Percentiles rank a stretch among this genome's conserved stretches.
Conservation (phyloP, 163 green algal species). For the Volvox carteri region DNA sequence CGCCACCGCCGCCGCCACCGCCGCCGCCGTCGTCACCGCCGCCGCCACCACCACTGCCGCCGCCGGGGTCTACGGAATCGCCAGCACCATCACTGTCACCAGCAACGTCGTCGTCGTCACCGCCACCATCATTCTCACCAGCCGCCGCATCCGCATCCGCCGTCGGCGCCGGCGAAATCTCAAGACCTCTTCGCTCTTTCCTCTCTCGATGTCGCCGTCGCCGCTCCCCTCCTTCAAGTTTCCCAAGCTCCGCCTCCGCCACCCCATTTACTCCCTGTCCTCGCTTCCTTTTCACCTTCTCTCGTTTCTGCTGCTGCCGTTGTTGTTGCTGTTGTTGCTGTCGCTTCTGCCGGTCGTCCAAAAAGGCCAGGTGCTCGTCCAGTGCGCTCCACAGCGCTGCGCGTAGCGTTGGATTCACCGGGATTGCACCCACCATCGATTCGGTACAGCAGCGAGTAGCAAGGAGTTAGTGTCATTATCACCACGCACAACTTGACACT, state of each 20-base stretch:
- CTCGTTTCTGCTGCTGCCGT: neutral
- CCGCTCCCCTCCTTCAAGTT: neutral
- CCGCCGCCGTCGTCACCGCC: neutral
- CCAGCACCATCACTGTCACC: neutral
- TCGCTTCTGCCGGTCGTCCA: conserved; percentile 7
- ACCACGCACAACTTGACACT: too few species aligned
- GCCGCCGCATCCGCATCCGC: too few species aligned
- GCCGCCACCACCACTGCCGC: neutral
- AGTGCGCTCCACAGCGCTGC: conserved; percentile 22
- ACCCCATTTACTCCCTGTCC: too few species aligned
- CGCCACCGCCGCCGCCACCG: neutral
- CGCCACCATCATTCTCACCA: neutral
- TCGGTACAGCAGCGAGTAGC: too few species aligned
- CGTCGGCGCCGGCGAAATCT: too few species aligned
- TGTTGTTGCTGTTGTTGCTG: neutral
- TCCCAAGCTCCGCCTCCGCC: too few species aligned
- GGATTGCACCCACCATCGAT: too few species aligned
- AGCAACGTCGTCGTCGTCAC: neutral
- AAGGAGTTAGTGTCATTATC: too few species aligned
- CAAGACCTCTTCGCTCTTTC: too few species aligned
- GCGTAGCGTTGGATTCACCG: too few species aligned
- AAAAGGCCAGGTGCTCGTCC: conserved; percentile 28
- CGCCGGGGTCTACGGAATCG: neutral
- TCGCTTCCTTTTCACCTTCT: too few species aligned
- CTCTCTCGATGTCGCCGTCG: neutral